A percentile compares a stretch with the other conserved stretches of the same genome.
Evolutionary conservation across 1,284 basidiomycete species (phyloP).

Genomic region (Neonothopanus nambi): DNA sequence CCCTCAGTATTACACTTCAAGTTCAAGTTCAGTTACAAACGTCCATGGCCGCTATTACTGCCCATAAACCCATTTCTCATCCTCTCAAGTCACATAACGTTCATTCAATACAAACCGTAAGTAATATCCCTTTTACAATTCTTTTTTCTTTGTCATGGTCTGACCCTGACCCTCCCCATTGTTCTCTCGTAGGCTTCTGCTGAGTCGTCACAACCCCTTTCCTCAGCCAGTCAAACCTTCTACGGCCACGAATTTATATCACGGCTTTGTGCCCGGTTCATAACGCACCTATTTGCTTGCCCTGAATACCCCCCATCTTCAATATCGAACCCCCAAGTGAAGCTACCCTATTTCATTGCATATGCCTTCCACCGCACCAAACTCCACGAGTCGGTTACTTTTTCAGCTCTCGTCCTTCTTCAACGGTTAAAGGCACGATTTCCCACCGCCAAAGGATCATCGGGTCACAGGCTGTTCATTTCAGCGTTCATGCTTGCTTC

Average conservation of each 20-base stretch:
- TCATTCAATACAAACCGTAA: no score
- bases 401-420: constrained; percentile 82
- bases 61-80: constrained; percentile 3
- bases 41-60: not conserved
- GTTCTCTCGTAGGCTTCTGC: no score
- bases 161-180: no score
- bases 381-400: constrained; percentile 79
- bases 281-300: constrained; percentile 78
- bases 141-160: no score
- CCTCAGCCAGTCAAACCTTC: constrained; percentile 33
- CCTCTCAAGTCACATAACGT: not conserved
- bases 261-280: constrained; percentile 71
- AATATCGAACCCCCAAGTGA: constrained; percentile 49
- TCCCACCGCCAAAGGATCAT: constrained; percentile 88
- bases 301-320: constrained; percentile 60
- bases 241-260: constrained; percentile 77
- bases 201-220: no score
- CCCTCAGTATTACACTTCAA: no score
- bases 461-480: constrained; percentile 88
- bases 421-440: constrained; percentile 89
- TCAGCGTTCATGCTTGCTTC: constrained; percentile 93
- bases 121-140: no score
- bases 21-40: no score
- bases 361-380: constrained; percentile 90
- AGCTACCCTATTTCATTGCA: constrained; percentile 82